These are phyloP conservation scores for Apiotrichum siamense DNA, from an alignment of 1,284 basidiomycete species.

Conservation along the genomic window DNA sequence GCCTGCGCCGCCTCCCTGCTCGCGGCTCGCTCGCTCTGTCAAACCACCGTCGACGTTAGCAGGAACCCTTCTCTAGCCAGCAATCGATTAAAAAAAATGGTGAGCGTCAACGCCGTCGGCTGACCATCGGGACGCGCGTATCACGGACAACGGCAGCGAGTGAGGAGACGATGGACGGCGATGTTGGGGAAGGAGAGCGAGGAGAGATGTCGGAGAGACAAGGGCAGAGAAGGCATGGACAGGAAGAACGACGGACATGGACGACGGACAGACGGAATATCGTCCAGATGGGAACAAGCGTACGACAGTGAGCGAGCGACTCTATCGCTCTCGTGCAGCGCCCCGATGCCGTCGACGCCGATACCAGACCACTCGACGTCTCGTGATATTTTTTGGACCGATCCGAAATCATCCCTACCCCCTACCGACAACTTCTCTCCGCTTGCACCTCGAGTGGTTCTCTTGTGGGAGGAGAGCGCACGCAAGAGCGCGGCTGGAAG, in stretches of 20 bases:
- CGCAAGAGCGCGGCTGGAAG: too few species aligned
- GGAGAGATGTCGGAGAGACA: background rate
- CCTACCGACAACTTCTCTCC: too few species aligned
- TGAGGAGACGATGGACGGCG: background rate
- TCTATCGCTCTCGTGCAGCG: too few species aligned
- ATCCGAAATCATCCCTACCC: background rate
- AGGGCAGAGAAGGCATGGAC: background rate
- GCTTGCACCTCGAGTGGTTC: too few species aligned
- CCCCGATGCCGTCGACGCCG: too few species aligned
- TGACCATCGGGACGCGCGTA: background rate
- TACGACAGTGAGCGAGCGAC: background rate
- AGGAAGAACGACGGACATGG: background rate
- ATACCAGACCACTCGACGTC: too few species aligned
- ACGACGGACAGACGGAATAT: background rate
- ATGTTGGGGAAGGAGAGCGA: background rate
- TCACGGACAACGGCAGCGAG: background rate
- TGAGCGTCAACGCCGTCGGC: background rate
- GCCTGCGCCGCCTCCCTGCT: background rate
- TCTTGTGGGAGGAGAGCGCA: too few species aligned
- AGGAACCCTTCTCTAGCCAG: background rate
- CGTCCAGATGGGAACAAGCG: too few species aligned
- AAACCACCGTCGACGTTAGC: background rate
- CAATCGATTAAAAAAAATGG: conserved; percentile 2
- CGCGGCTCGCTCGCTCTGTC: conserved; percentile 1
- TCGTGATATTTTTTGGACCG: background rate